Evolutionary conservation across 345 rosid species (phyloP).

Genomic region (Gossypium stocksii): DNA sequence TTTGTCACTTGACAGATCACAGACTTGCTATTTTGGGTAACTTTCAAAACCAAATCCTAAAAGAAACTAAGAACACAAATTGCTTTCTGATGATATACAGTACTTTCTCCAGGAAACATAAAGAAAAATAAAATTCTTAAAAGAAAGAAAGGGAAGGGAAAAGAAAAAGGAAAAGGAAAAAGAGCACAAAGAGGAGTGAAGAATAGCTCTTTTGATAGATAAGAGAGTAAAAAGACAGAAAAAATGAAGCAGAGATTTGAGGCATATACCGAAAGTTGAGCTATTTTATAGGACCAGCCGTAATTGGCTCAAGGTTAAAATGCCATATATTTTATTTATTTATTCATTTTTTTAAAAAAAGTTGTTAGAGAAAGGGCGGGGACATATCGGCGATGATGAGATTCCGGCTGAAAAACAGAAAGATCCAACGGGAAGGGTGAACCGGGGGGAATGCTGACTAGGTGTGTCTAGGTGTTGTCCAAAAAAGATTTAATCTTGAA

Average conservation of each 20-base stretch:
- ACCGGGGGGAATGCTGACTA: slow-evolving; percentile 28
- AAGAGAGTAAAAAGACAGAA: not conserved
- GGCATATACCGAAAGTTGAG: slow-evolving; percentile 12
- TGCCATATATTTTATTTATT: not conserved
- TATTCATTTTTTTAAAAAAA: not conserved
- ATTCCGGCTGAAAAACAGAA: not conserved
- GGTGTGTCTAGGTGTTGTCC: slow-evolving; percentile 11
- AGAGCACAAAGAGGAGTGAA: not conserved
- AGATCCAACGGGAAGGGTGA: slow-evolving; percentile 16
- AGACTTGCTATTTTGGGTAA: not conserved
- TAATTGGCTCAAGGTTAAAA: slow-evolving; percentile 17
- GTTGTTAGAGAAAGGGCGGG: not conserved
- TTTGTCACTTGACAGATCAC: not conserved
- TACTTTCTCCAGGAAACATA: not conserved
- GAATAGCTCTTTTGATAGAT: not conserved
- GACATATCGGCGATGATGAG: not conserved
- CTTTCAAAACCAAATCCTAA: not conserved
- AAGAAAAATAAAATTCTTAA: not conserved
- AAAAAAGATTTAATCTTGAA: slow-evolving; percentile 8
- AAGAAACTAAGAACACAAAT: not conserved
- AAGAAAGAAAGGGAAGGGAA: too few relatives aligned
- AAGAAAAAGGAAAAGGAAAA: not conserved
- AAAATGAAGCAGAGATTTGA: not conserved
- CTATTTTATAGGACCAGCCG: slow-evolving; percentile 42
- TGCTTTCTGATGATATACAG: not conserved